Conservation (phyloP, 345 rosid species). For the Salix arbutifolia region DNA sequence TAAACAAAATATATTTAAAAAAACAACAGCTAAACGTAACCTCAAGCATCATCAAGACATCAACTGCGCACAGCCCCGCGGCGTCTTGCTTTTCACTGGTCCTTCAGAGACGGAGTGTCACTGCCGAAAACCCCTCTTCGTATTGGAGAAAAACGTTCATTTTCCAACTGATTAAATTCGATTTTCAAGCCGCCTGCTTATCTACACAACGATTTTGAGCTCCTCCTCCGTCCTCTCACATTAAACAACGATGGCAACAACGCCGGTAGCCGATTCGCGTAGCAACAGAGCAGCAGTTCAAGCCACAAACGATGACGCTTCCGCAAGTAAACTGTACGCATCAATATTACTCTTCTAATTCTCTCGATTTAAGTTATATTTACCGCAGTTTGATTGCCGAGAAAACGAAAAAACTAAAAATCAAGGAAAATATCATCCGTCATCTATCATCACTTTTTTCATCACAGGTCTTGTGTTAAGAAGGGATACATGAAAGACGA, state of each 20-base stretch:
- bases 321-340: conserved; percentile 82
- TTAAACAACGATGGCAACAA: conserved; percentile 27
- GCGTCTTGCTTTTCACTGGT: no score
- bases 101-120: no score
- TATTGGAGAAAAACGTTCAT: no score
- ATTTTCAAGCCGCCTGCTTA: no score
- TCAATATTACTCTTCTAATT: background rate
- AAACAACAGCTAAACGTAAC: no score
- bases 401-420: background rate
- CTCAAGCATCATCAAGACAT: no score
- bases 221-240: no score
- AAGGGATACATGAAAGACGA: conserved; percentile 93
- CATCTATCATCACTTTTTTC: background rate
- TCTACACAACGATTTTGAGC: no score
- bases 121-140: no score
- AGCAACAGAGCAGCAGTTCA: conserved; percentile 88
- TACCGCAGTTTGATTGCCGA: background rate
- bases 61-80: no score
- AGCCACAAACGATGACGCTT: conserved; percentile 95
- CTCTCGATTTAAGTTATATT: background rate
- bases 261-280: conserved; percentile 42
- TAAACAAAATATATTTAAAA: no score
- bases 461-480: conserved; percentile 77
- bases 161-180: no score
- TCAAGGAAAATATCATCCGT: background rate